Evolutionary conservation across 768 basidiomycete genomes (phyloP).

Genomic region (Suillus placidus): DNA sequence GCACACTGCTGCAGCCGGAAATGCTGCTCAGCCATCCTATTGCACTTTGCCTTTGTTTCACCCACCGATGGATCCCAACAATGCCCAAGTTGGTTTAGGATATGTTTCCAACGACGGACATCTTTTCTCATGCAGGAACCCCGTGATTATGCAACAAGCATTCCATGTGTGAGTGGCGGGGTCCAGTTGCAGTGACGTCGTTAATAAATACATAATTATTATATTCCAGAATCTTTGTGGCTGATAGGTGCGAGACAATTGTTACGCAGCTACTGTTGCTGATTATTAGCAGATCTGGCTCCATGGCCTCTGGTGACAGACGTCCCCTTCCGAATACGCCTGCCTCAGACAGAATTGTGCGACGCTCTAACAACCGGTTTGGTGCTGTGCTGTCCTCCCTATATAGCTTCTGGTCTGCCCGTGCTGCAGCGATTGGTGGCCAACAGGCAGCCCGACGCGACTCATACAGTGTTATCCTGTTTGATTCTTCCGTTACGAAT

Average conservation of each 20-base stretch:
- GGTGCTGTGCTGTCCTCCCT: conserved; percentile 63
- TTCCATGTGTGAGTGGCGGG: conserved; percentile 57
- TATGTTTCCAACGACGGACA: conserved; percentile 63
- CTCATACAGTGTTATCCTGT: conserved; percentile 58
- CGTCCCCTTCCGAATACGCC: conserved; percentile 49
- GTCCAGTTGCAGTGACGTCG: not conserved
- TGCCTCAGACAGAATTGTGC: conserved; percentile 39
- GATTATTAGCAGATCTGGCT: conserved; percentile 44
- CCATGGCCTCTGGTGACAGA: conserved; percentile 48
- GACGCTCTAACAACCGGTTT: conserved; percentile 47
- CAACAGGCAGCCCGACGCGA: conserved; percentile 43
- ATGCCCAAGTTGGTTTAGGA: conserved; percentile 37
- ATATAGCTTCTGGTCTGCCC: conserved; percentile 57
- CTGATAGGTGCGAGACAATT: conserved; percentile 43
- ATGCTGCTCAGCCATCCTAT: conserved; percentile 51
- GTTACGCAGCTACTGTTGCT: not conserved
- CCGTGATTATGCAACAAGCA: conserved; percentile 51
- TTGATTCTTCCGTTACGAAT: conserved; percentile 29
- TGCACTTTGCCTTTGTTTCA: conserved; percentile 61
- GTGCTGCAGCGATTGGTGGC: conserved; percentile 40
- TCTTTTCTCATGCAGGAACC: conserved; percentile 55
- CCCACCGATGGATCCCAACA: conserved; percentile 32
- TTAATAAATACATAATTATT: not conserved
- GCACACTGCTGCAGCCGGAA: conserved; percentile 43
- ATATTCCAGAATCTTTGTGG: conserved; percentile 51